Evolutionary conservation across 768 basidiomycete genomes (phyloP), one percentile per base, ranked within the genome.

Genomic region (Russula abietina): DNA sequence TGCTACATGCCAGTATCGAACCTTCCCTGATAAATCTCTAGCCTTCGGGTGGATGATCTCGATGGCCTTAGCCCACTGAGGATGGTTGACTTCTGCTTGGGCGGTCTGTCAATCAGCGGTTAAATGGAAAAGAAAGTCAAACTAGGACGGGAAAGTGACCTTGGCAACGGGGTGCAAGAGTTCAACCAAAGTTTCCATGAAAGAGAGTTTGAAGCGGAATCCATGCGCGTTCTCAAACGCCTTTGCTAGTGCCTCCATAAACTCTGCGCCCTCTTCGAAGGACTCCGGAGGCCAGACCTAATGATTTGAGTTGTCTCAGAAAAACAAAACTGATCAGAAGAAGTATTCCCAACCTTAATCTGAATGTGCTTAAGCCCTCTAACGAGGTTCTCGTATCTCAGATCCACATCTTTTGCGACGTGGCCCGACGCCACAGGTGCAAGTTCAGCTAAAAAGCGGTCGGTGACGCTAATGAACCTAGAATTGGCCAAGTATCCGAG

Each of bases 21-120:
- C 90, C 73, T 96, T 96, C 43, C 80, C 76, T 78, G 90, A 86
- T 87, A 94, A 88, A 59, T 91, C 89, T 64, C 82, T 81, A 2
- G 89, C 89, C 70, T 88, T 91, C 2, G 89, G 88, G 71, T 85
- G 86, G 38, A 95, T 91, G 14, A 81, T 77, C 71, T 93, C 88
- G 33, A 94, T 89, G 0, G 94, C 93, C 71, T 91, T 93, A 6
- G 88, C 91, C 94, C 94, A 98, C 67, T 89, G 81, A 0, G 94
- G 94, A 72, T 95, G 89, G 69, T 97, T 97, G 54, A 95, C 93
- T 75, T 98, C 94, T 7, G 92, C 94, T 75, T 94, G 93, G 0
- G 92, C 95, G 43, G 89, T 95, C 90, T 94, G 57, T 26, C 19
- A 61, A 22, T 36, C 14, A 36, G 22, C 39, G 1, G 36, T 51